Evolutionary conservation across 1,139 yeast species (phyloP), one percentile per base, ranked within the genome.

Genomic region (Geotrichum citri-aurantii): DNA sequence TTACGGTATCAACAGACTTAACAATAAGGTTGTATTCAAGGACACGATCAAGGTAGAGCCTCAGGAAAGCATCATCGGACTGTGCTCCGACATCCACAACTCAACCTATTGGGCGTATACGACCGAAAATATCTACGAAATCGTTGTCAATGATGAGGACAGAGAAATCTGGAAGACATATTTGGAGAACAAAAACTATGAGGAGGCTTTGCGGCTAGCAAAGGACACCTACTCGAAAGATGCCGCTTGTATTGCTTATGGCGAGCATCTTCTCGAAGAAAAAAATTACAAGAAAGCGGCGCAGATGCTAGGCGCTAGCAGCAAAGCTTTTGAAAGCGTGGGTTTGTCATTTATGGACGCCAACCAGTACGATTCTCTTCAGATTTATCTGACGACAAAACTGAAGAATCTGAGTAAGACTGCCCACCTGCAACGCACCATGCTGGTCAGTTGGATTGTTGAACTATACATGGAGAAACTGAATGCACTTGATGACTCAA

Each of bases 381-480:
- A 84, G 53, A 79, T 77, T 54, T 89, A 87, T 65, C 75, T 92
- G 24, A 65, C 74, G 3, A 74, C 79, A 0, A 86, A 88, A 65
- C 77, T 88, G 55, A 66, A 71, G 50, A 57, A 64, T 64, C 61
- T 80, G 64, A 66, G 77, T 61, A 70, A 75, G 61, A 52, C 67
- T 59, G 63, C 79, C 73, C 46, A 75, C 50, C 80, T 88, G 68
- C 87, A 86, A 66, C 73, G 80, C 44, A 76, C 80, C 0, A 78
- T 90, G 59, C 71, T 92, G n/a, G 83, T 92, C 0, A 82, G 87
- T 60, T 92, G 97, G 97, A 82, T 92, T 47, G 79, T 89, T 6
- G 95, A 91, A 73, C 72, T 88, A 12, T 81, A 73, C 60, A 75
- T 84, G 70, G 84, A 81, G 59, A 75, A 75, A 60, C 67, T 81